Percentiles rank a stretch among this genome's conserved stretches.
Evolutionary conservation across 108 stramenopile genomes (phyloP).

Genomic region (Cyclotella baltica): DNA sequence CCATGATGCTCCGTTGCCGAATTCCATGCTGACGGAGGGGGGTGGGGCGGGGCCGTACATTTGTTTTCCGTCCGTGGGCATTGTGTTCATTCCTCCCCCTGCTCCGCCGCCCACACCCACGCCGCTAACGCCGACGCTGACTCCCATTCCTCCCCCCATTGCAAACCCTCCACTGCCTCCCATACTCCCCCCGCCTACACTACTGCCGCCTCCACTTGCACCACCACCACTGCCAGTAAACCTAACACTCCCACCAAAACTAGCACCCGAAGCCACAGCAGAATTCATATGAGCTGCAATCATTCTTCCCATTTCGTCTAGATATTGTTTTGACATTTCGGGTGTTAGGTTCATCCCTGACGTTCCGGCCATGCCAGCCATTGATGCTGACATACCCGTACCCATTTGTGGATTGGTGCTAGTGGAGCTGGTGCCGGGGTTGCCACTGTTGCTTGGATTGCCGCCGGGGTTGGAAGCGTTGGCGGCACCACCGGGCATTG

Average conservation of each 20-base stretch:
- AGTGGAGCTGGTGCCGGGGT: not conserved
- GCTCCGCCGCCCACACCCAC: not conserved
- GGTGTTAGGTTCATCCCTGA: not conserved
- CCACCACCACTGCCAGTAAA: not conserved
- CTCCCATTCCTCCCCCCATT: no score
- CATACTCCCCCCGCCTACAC: not conserved
- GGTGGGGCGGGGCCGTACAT: not conserved
- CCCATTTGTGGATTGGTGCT: no score
- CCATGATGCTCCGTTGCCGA: no score
- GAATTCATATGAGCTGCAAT: constrained; percentile 10
- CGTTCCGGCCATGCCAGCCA: no score
- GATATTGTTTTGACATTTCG: constrained; percentile 18
- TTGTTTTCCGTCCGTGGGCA: not conserved
- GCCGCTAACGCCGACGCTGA: no score
- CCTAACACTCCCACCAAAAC: not conserved
- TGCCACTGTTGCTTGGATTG: not conserved
- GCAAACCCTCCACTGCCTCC: no score
- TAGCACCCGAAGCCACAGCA: not conserved
- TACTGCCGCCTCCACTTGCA: not conserved
- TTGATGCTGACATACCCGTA: no score
- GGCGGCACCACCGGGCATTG: not conserved
- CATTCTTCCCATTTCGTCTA: constrained; percentile 23
- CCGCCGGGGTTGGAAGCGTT: not conserved
- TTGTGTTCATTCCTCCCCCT: not conserved
- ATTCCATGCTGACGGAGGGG: not conserved